These are phyloP conservation scores for Echinochloa phyllopogon DNA, from an alignment of 176 grass and related monocot genomes.

Conservation along the genomic window DNA sequence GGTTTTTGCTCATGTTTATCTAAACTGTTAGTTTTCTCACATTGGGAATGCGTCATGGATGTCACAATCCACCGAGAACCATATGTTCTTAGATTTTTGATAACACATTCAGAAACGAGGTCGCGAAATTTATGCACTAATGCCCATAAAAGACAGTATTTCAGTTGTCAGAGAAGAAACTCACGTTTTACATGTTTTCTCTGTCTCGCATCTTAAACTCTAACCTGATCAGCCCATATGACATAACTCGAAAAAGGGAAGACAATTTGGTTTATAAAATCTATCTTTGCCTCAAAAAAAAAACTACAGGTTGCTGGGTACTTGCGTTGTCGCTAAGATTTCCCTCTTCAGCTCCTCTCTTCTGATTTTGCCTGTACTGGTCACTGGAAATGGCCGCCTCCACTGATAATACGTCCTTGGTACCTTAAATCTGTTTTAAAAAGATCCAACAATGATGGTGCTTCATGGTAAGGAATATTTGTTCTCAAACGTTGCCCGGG, in stretches of 20 bases:
- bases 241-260: not conserved
- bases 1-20: not conserved
- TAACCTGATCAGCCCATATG: not conserved
- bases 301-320: slow-evolving; percentile 64
- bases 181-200: not conserved
- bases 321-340: slow-evolving; percentile 54
- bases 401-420: slow-evolving; percentile 68
- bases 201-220: not conserved
- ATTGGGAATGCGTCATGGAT: not conserved
- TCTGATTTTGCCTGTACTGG: slow-evolving; percentile 83
- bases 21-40: not conserved
- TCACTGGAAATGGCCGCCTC: slow-evolving; percentile 72
- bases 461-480: not conserved
- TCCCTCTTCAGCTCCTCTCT: slow-evolving; percentile 73
- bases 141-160: not conserved
- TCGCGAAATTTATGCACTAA: not conserved
- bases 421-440: slow-evolving; percentile 76
- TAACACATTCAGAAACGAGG: not conserved
- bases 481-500: not conserved
- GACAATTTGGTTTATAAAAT: not conserved
- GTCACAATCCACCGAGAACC: not conserved
- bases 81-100: not conserved
- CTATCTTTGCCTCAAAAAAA: not conserved
- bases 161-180: not conserved
- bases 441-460: not conserved